phyloP scores from a whole-genome alignment of 2,329 filamentous ascomycete species.

The Colletotrichum eremochloae region DNA sequence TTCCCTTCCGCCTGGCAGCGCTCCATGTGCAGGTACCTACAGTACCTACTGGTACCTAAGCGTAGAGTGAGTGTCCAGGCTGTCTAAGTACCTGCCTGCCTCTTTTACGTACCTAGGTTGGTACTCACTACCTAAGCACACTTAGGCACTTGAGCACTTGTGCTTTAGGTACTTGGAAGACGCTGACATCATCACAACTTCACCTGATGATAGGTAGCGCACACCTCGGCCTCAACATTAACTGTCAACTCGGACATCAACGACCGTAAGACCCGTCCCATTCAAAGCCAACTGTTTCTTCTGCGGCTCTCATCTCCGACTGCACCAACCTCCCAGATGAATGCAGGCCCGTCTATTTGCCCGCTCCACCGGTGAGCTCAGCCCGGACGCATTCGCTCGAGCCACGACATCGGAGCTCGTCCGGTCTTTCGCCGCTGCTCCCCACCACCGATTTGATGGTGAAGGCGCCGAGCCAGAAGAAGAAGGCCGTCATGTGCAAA shows the following conservation, averaged over 20 bases:
- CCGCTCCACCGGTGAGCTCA: constrained; percentile 78
- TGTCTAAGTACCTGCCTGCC: too few relatives aligned
- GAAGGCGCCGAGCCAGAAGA: constrained; percentile 44
- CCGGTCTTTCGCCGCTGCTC: constrained; percentile 76
- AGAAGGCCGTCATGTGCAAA: constrained; percentile 38
- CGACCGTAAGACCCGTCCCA: neutral
- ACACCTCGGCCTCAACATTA: neutral
- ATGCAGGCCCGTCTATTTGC: constrained; percentile 84
- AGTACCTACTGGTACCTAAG: too few relatives aligned
- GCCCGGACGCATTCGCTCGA: constrained; percentile 73
- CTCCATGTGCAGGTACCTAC: too few relatives aligned
- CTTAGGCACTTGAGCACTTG: too few relatives aligned
- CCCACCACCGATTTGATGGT: constrained; percentile 79
- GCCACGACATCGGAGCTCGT: constrained; percentile 76
- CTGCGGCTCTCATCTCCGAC: neutral
- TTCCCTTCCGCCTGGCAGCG: too few relatives aligned
- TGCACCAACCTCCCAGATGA: constrained; percentile 49
- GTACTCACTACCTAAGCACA: too few relatives aligned
- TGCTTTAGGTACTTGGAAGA: neutral
- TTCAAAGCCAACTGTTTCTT: neutral
- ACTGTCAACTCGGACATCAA: neutral
- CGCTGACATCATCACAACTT: constrained; percentile 22
- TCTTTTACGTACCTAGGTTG: neutral
- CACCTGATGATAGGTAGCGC: neutral
- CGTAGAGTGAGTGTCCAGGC: too few relatives aligned